Percentiles rank a stretch among this genome's conserved stretches.
phyloP scores from a whole-genome alignment of 2,329 filamentous ascomycete genomes.

The Lasiodiplodia hormozganensis region DNA sequence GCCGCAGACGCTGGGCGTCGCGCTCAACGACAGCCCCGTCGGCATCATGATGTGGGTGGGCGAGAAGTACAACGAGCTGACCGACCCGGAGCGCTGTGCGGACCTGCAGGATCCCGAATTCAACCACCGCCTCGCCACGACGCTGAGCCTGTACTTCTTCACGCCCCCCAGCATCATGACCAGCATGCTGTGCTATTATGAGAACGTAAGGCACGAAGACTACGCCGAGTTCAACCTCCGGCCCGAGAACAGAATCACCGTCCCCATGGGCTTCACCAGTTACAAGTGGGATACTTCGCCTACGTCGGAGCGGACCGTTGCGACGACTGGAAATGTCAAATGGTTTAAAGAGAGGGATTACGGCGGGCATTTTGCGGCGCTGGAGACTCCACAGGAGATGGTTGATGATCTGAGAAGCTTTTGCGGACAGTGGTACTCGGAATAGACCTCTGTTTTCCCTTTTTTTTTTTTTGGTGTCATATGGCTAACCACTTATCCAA shows the following conservation, averaged over 20 bases:
- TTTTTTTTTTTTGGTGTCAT: background rate
- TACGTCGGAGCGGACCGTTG: constrained; percentile 43
- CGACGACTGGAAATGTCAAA: constrained; percentile 46
- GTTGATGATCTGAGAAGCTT: constrained; percentile 37
- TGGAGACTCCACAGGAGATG: constrained; percentile 39
- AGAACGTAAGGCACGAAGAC: constrained; percentile 48
- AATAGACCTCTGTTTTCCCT: background rate
- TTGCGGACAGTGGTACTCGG: constrained; percentile 3
- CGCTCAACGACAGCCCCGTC: constrained; percentile 52
- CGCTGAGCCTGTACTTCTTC: constrained; percentile 45
- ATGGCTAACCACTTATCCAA: background rate
- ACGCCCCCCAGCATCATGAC: constrained; percentile 46
- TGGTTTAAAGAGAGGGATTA: constrained; percentile 41
- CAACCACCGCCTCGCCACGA: constrained; percentile 38
- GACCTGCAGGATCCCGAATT: constrained; percentile 41
- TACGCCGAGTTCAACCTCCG: constrained; percentile 47
- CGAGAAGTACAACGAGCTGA: constrained; percentile 52
- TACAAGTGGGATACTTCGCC: constrained; percentile 49
- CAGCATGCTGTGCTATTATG: constrained; percentile 47
- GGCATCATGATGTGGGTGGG: constrained; percentile 54
- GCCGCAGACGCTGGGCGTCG: constrained; percentile 53
- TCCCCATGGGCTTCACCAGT: constrained; percentile 48
- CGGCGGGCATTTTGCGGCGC: constrained; percentile 36
- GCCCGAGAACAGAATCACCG: constrained; percentile 46
- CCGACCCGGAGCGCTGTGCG: constrained; percentile 38